Conservation (phyloP, 768 basidiomycete genomes). For the Lentinus brumalis region DNA sequence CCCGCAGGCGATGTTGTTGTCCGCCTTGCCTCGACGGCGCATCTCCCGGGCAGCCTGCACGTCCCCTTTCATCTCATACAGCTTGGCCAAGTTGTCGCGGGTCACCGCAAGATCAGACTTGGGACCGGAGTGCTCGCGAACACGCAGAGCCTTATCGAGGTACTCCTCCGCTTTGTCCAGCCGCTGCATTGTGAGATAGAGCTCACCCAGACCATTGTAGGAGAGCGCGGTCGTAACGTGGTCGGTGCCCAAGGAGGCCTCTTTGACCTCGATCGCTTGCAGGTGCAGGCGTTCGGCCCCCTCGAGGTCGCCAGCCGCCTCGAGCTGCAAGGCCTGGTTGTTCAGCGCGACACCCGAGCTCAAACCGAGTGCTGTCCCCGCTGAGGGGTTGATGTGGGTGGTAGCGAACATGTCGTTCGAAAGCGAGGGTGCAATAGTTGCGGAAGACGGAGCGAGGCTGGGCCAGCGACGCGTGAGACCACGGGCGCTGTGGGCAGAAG, state of each 20-base stretch:
- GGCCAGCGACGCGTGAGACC: neutral
- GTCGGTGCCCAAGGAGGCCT: constrained; percentile 27
- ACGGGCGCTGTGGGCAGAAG: neutral
- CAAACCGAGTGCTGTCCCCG: constrained; percentile 3
- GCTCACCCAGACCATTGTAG: constrained; percentile 38
- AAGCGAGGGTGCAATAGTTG: neutral
- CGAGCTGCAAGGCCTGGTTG: constrained; percentile 25
- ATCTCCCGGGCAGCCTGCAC: constrained; percentile 33
- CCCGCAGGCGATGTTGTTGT: constrained; percentile 30
- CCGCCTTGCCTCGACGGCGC: constrained; percentile 27
- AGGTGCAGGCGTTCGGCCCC: constrained; percentile 35
- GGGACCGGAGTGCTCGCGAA: constrained; percentile 28
- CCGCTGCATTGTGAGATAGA: constrained; percentile 37
- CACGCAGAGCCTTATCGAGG: constrained; percentile 33
- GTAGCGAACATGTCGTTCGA: neutral
- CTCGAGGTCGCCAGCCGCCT: constrained; percentile 25
- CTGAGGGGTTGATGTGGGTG: constrained; percentile 8
- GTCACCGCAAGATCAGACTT: constrained; percentile 38
- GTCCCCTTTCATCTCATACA: constrained; percentile 38
- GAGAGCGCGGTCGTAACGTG: constrained; percentile 27
- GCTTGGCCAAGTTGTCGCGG: constrained; percentile 39
- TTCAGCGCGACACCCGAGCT: constrained; percentile 23
- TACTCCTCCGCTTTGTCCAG: constrained; percentile 41
- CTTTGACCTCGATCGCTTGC: constrained; percentile 35
- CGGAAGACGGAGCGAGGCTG: neutral